These are phyloP conservation scores for Phytophthora foliorum DNA, from an alignment of 352 stramenopile genomes.

Conservation along the genomic window DNA sequence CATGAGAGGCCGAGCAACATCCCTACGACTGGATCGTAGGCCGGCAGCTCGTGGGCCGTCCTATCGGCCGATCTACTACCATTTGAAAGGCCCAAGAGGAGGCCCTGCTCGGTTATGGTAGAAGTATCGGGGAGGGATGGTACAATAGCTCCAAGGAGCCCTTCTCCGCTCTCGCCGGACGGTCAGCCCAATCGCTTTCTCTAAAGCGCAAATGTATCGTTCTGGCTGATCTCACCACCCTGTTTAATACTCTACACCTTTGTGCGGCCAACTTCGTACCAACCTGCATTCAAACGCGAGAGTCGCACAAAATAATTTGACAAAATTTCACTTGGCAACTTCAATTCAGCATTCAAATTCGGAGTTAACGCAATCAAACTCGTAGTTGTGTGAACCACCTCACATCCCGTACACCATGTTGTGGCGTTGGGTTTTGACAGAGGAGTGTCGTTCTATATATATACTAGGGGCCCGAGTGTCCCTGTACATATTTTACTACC, in stretches of 20 bases:
- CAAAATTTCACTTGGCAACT: too few species aligned
- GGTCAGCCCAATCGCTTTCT: constrained; percentile 24
- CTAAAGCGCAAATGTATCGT: constrained; percentile 21
- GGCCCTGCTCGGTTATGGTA: not conserved
- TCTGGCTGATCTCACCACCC: constrained; percentile 1
- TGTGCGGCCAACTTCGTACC: not conserved
- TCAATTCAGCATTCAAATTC: not conserved
- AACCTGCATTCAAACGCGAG: not conserved
- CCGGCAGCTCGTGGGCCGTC: constrained; percentile 21
- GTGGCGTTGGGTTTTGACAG: too few species aligned
- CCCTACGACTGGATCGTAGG: constrained; percentile 30
- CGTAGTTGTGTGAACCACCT: too few species aligned
- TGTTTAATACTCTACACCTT: constrained; percentile 26
- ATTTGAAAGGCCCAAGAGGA: constrained; percentile 25
- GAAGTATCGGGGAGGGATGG: constrained; percentile 22
- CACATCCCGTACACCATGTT: too few species aligned
- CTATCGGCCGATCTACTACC: constrained; percentile 16
- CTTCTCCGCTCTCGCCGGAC: constrained; percentile 2
- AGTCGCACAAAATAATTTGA: not conserved
- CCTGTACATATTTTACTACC: too few species aligned
- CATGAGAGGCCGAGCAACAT: constrained; percentile 11
- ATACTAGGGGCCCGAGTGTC: too few species aligned
- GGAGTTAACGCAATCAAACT: not conserved
- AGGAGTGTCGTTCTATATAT: too few species aligned
- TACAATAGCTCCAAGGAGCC: constrained; percentile 33